Evolutionary conservation across 768 basidiomycete genomes (phyloP), one percentile per base, ranked within the genome.

Genomic region (Trametes gibbosa): DNA sequence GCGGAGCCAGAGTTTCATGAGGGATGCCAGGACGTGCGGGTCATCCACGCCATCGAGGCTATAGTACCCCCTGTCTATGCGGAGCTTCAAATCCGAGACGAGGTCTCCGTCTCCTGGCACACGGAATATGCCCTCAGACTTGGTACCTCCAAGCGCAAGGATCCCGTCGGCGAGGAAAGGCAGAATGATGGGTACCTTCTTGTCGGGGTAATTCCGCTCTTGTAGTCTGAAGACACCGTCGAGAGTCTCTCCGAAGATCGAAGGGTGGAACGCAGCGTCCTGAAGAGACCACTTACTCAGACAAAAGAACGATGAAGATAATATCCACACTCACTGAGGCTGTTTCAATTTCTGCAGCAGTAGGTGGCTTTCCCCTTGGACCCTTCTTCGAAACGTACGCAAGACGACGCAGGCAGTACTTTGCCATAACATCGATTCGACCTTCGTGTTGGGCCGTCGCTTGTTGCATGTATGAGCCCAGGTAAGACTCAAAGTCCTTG

Each of bases 181-280:
- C 7, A 98, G 84, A 66, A 98, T 91, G 71, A 95, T 92, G 17
- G 95, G 95, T 13, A 96, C 86, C 71, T 86, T 89, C 65, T 89
- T 84, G 53, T 83, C 77, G 2, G 93, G 90, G 66, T 96, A 95
- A 50, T 88, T 92, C 41, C 90, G 84, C 67, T 87, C 86, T 73
- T 97, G 95, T 10, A 94, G 76, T 45, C 89, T 79, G 73, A 90
- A 87, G 59, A 93, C 89, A 24, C 85, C 85, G 62, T 90, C 90
- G 13, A 98, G 78, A 0, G 91, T 87, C 76, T 95, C 93, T 14
- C 94, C 93, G 67, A 97, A 98, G 1, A 90, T 94, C 1, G 92
- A 95, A 0, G 95, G 93, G 63, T 95, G 90, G 76, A 97, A 98
- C 8, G 95, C 94, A 25, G 94, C 93, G 66, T 95, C 92, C 84